Percentiles rank a stretch among this genome's conserved stretches.
Evolutionary conservation across 495 filamentous ascomycete species (phyloP).

Genomic region (Penicillium flavigenum): DNA sequence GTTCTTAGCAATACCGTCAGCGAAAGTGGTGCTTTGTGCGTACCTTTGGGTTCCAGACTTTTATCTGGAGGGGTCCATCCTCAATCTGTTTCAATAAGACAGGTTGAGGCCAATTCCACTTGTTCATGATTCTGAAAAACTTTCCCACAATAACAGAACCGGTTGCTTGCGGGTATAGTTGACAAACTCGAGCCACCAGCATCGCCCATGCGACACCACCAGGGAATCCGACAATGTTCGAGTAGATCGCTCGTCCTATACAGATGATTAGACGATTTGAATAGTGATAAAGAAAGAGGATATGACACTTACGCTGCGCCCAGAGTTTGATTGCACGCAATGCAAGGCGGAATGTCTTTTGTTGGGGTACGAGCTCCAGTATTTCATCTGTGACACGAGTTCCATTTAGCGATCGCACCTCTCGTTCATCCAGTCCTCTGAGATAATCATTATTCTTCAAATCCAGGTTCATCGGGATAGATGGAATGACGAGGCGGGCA

Average conservation of each 20-base stretch:
- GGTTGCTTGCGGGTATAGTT: conserved; percentile 92
- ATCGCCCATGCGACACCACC: conserved; percentile 98
- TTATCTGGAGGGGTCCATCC: conserved; percentile 72
- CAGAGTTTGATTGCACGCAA: conserved; percentile 91
- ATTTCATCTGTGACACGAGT: conserved; percentile 93
- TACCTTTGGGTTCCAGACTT: conserved; percentile 94
- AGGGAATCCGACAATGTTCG: conserved; percentile 93
- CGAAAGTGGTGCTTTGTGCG: conserved; percentile 15
- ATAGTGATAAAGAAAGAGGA: background rate
- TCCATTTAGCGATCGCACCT: conserved; percentile 87
- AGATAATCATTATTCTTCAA: conserved; percentile 80
- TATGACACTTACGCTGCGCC: conserved; percentile 68
- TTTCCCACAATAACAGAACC: conserved; percentile 81
- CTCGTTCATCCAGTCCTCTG: conserved; percentile 79
- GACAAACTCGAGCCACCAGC: conserved; percentile 91
- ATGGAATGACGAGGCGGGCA: conserved; percentile 68
- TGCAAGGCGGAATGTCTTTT: conserved; percentile 82
- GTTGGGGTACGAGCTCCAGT: conserved; percentile 80
- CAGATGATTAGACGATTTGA: conserved; percentile 4
- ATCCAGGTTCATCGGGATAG: conserved; percentile 69
- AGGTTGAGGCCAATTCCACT: conserved; percentile 92
- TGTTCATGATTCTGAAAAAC: conserved; percentile 88
- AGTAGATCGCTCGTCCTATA: conserved; percentile 80
- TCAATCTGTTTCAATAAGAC: conserved; percentile 88
- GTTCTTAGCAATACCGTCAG: background rate